Evolutionary conservation across 2,329 filamentous ascomycete genomes (phyloP).

Genomic region (Verticillium zaregamsianum): DNA sequence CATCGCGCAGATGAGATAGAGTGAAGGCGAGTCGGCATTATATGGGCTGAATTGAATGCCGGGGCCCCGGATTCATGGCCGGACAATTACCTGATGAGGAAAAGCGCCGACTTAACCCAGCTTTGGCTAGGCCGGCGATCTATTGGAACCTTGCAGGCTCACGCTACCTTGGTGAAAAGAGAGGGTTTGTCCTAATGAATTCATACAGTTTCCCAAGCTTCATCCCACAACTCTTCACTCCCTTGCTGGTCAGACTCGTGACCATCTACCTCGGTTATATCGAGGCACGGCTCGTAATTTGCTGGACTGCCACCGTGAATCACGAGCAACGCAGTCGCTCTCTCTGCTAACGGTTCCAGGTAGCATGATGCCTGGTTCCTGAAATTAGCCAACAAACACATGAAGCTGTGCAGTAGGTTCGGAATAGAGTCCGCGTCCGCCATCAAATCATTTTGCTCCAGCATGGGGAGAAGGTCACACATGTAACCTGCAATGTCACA

Average conservation of each 20-base stretch:
- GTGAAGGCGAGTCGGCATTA: no score
- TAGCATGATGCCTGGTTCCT: constrained; percentile 14
- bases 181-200: no score
- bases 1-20: no score
- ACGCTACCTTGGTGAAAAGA: no score
- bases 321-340: background rate
- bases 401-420: constrained; percentile 13
- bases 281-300: background rate
- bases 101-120: background rate
- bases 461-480: constrained; percentile 12
- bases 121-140: background rate
- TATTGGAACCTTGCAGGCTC: background rate
- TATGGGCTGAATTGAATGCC: background rate
- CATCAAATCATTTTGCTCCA: background rate
- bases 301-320: background rate
- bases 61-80: background rate
- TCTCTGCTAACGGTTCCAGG: background rate
- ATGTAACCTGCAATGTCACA: constrained; percentile 15
- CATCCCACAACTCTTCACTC: no score
- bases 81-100: background rate
- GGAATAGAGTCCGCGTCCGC: constrained; percentile 1
- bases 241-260: no score
- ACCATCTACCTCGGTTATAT: background rate
- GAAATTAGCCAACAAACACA: constrained; percentile 15
- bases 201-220: no score